These are phyloP conservation scores for Epichloe coenophiala DNA, from an alignment of 2,329 filamentous ascomycete species.

Conservation along the genomic window DNA sequence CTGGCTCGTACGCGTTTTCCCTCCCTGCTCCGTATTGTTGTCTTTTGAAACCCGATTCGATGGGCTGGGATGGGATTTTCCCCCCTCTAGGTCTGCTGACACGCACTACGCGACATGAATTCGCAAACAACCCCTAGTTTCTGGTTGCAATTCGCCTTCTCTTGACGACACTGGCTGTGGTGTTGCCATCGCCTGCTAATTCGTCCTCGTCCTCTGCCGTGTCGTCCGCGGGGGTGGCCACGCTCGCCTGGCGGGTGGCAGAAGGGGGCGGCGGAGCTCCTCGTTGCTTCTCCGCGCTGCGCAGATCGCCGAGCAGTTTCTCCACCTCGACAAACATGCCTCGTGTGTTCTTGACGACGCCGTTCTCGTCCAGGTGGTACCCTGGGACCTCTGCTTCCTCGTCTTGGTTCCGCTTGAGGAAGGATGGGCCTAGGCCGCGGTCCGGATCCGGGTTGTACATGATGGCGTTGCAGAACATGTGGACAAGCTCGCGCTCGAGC, in stretches of 20 bases:
- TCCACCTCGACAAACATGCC: constrained; percentile 87
- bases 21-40: too few relatives aligned
- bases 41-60: too few relatives aligned
- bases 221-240: constrained; percentile 29
- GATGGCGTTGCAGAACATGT: constrained; percentile 95
- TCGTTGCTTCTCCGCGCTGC: constrained; percentile 53
- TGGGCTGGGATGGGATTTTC: too few relatives aligned
- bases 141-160: constrained; percentile 22
- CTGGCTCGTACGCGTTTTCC: neutral
- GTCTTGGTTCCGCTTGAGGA: constrained; percentile 33
- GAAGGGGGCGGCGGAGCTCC: constrained; percentile 21
- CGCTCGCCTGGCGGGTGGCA: constrained; percentile 21
- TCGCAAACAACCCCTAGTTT: constrained; percentile 13
- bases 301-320: constrained; percentile 60
- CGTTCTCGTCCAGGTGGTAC: constrained; percentile 66
- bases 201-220: constrained; percentile 38
- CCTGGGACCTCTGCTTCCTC: constrained; percentile 36
- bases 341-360: constrained; percentile 72
- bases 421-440: constrained; percentile 52
- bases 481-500: constrained; percentile 81
- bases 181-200: constrained; percentile 26
- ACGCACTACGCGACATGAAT: neutral
- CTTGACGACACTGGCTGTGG: constrained; percentile 19
- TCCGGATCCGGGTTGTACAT: constrained; percentile 91
- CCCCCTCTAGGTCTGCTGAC: neutral